A percentile compares a stretch with the other conserved stretches of the same genome.
Evolutionary conservation across 345 rosid genomes (phyloP).

Genomic region (Ceriops zippeliana): DNA sequence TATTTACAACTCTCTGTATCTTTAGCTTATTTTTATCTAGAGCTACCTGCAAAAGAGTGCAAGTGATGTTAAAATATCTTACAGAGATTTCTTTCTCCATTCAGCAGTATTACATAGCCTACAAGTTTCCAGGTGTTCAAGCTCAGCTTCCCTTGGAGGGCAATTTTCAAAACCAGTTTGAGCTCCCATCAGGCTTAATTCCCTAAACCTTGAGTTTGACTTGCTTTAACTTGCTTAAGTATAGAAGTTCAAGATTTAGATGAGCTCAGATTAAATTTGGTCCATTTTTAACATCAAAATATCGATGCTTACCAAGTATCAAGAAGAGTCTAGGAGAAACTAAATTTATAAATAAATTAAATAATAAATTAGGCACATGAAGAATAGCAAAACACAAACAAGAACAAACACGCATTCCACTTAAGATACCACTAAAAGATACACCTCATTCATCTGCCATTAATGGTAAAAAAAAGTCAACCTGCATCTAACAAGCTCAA

Average conservation of each 20-base stretch:
- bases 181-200: neutral
- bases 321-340: neutral
- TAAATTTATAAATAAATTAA: neutral
- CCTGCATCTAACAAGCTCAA: conserved; percentile 72
- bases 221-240: neutral
- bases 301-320: no score
- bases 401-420: neutral
- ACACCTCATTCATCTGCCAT: conserved; percentile 92
- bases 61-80: conserved; percentile 8
- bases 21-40: conserved; percentile 81
- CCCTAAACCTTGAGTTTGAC: neutral
- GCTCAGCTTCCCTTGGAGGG: neutral
- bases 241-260: neutral
- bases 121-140: neutral
- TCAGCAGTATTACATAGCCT: neutral
- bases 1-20: conserved; percentile 74
- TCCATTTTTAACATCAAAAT: neutral
- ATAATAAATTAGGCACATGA: neutral
- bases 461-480: conserved; percentile 75
- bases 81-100: conserved; percentile 5
- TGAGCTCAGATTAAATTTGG: no score
- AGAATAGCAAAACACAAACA: neutral
- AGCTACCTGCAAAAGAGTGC: conserved; percentile 52
- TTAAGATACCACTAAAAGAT: neutral
- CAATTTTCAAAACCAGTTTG: neutral